phyloP scores from a whole-genome alignment of 2,329 filamentous ascomycete species.

The Neocatenulostroma microsporum region DNA sequence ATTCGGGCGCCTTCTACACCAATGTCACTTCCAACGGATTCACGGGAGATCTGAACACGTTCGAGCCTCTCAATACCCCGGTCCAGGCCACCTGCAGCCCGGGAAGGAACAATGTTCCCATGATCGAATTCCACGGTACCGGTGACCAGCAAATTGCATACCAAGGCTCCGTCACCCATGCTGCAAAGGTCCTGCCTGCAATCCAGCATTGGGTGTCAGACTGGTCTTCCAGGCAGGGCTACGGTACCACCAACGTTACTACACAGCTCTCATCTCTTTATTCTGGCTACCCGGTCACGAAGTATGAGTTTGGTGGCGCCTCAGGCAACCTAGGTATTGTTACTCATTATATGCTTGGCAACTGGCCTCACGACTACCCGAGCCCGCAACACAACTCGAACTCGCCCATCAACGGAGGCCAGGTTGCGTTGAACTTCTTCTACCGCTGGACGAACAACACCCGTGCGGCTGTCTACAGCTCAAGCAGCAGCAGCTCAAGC shows the following conservation, averaged over 20 bases:
- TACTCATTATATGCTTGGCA: slow-evolving; percentile 30
- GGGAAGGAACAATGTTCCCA: slow-evolving; percentile 24
- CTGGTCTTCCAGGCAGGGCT: slow-evolving; percentile 30
- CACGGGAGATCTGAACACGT: slow-evolving; percentile 14
- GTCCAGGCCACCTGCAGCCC: slow-evolving; percentile 16
- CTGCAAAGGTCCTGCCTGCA: slow-evolving; percentile 11
- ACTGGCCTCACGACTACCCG: slow-evolving; percentile 31
- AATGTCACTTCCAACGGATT: slow-evolving; percentile 14
- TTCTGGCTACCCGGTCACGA: slow-evolving; percentile 9
- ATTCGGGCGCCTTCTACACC: slow-evolving; percentile 40
- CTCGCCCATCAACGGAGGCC: slow-evolving; percentile 20
- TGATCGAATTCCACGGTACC: slow-evolving; percentile 39
- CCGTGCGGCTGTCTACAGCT: slow-evolving; percentile 6
- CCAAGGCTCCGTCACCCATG: slow-evolving; percentile 22
- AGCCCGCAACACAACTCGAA: slow-evolving; percentile 13
- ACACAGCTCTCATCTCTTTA: slow-evolving; percentile 5
- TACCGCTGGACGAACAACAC: slow-evolving; percentile 19
- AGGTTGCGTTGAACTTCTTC: slow-evolving; percentile 24
- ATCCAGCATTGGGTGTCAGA: slow-evolving; percentile 26
- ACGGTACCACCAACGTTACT: slow-evolving; percentile 24
- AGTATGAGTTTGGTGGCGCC: slow-evolving; percentile 19
- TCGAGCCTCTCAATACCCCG: slow-evolving; percentile 19
- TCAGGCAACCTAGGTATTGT: slow-evolving; percentile 27
- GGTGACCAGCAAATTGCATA: slow-evolving; percentile 35
- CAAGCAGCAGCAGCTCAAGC: slow-evolving; percentile 7